Evolutionary conservation across 129 eudicot genomes (phyloP).

Genomic region (Lactuca saligna): DNA sequence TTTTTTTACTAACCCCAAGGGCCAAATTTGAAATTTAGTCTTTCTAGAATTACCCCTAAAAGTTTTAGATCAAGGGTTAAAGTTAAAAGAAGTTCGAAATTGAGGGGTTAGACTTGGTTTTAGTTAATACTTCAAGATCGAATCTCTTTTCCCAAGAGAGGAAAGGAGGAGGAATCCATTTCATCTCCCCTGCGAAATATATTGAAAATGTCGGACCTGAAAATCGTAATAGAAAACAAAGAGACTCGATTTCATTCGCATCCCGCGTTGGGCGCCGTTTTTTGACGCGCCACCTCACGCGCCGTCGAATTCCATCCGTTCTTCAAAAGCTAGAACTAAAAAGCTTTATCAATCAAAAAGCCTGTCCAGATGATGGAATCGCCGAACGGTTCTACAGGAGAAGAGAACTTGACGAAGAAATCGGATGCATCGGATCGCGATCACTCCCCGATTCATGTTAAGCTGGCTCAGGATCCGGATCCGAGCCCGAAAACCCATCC

Average conservation of each 20-base stretch:
- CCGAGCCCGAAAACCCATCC: conserved; percentile 15
- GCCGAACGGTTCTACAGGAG: conserved; percentile 16
- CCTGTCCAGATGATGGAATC: conserved; percentile 27
- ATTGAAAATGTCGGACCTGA: conserved; percentile 29
- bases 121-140: neutral
- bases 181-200: conserved; percentile 27
- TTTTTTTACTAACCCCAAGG: too few species aligned
- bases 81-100: neutral
- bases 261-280: conserved; percentile 30
- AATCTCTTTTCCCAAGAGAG: conserved; percentile 29
- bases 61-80: neutral
- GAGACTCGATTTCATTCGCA: conserved; percentile 10
- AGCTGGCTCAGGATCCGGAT: conserved; percentile 29
- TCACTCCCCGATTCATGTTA: conserved; percentile 19
- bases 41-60: too few species aligned
- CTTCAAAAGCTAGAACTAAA: neutral
- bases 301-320: conserved; percentile 7
- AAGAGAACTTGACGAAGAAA: conserved; percentile 16
- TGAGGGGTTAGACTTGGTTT: conserved; percentile 12
- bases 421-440: conserved; percentile 31
- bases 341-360: neutral
- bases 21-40: too few species aligned
- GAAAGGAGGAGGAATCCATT: conserved; percentile 17
- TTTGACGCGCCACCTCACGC: conserved; percentile 36
- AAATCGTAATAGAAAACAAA: neutral